phyloP scores from a whole-genome alignment of 768 basidiomycete genomes.

The Mycena indigotica region DNA sequence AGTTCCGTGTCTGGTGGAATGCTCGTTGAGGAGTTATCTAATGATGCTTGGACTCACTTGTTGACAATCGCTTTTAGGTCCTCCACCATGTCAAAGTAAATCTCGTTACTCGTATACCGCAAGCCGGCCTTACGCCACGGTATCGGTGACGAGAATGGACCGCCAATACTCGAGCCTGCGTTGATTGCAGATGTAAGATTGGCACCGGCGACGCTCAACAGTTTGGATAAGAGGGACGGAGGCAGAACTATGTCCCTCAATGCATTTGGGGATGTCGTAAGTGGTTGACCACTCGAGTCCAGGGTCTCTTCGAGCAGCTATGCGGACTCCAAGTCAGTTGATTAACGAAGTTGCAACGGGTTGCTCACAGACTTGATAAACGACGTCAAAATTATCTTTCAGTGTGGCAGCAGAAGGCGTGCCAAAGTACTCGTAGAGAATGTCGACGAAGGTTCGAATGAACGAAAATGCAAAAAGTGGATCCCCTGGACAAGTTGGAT shows the following conservation, averaged over 20 bases:
- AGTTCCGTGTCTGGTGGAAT: conserved; percentile 60
- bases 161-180: conserved; percentile 44
- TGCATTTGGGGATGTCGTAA: conserved; percentile 88
- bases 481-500: conserved; percentile 58
- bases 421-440: conserved; percentile 86
- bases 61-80: conserved; percentile 77
- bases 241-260: conserved; percentile 93
- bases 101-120: conserved; percentile 85
- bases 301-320: conserved; percentile 95
- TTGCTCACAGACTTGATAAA: conserved; percentile 75
- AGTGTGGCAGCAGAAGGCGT: conserved; percentile 77
- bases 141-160: conserved; percentile 84
- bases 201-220: conserved; percentile 55
- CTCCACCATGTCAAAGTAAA: conserved; percentile 90
- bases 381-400: conserved; percentile 92
- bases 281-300: conserved; percentile 87
- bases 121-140: conserved; percentile 90
- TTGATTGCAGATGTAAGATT: conserved; percentile 52
- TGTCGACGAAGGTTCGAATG: conserved; percentile 80
- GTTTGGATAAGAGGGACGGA: conserved; percentile 81
- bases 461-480: conserved; percentile 90
- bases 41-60: conserved; percentile 49
- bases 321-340: conserved; percentile 10
- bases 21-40: not conserved
- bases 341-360: not conserved